Base-by-base conservation (phyloP, 2,329 filamentous ascomycete species). In the Fusarium sacchari region DNA sequence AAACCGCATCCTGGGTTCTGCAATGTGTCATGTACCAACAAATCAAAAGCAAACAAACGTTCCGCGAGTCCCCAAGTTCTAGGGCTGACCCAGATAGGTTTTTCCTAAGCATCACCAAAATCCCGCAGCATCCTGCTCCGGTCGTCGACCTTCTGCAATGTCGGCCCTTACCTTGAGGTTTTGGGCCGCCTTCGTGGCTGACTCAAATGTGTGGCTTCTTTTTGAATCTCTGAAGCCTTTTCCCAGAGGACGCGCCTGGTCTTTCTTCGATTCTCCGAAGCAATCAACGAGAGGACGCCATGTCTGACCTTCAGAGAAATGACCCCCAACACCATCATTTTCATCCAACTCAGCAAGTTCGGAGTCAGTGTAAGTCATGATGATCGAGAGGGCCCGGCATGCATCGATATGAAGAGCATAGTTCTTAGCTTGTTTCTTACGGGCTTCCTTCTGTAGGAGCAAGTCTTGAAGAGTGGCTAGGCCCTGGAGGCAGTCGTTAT, bases 401-500 rank as follows among this genome's bases (percentile, higher is more conserved):
- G 77, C 28, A 46, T 82, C 80, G 3, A 72, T 28, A 12, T 73
- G 22, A 42, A 77, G 49, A 5, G 76, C 74, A 3, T 49, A 36
- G 17, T 66, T 17, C 24, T 68, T 71, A 1, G 64, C 66, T 1
- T 49, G n/a, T 1, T 18, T 20, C n/a, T 47, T 43, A 6, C 30
- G 13, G 15, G 22, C 24, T 13, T 40, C 11, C 15, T 75, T 72
- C 20, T 42, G 22, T 6, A 14, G 6, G 5, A 47, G 47, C 43
- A 28, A 30, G 8, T 76, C 49, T 4, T 57, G 42, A 14, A 83
- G 69, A 4, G 60, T 67, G 3, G 81, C 81, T 1, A 83, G 75
- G 0, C 67, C 66, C 28, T 78, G 77, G 4, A 83, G 30, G 0
- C 78, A 81, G 40, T 83, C 82, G 0, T 39, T n/a, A 17, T 77